Conservation (phyloP, 116 monocot genomes). For the Zostera marina region DNA sequence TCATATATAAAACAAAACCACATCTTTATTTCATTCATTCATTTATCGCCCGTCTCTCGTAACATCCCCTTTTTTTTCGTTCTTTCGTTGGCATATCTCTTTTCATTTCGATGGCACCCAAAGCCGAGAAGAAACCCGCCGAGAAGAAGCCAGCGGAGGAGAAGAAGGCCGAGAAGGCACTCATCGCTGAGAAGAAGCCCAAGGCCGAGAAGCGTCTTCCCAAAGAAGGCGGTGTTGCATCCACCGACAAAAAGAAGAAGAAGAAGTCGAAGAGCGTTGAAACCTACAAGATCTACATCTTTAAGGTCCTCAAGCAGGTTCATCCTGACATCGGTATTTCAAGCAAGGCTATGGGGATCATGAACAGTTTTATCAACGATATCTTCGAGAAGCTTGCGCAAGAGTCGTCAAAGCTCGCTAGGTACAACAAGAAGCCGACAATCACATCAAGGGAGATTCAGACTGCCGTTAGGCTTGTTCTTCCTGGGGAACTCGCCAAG, state of each 20-base stretch:
- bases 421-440: conserved; percentile 83
- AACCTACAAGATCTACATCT: conserved; percentile 22
- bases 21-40: too few species aligned
- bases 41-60: too few species aligned
- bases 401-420: conserved; percentile 37
- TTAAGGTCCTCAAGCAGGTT: conserved; percentile 25
- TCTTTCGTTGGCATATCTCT: too few species aligned
- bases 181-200: too few species aligned
- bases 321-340: conserved; percentile 81
- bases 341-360: conserved; percentile 84
- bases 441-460: conserved; percentile 84
- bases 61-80: too few species aligned
- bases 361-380: conserved; percentile 87
- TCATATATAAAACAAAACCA: too few species aligned
- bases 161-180: too few species aligned
- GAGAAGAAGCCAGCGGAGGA: too few species aligned
- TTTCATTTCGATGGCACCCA: too few species aligned
- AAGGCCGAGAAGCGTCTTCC: too few species aligned
- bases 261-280: conserved; percentile 10
- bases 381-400: conserved; percentile 77
- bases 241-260: conserved; percentile 1
- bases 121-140: too few species aligned
- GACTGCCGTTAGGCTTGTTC: conserved; percentile 67
- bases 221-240: too few species aligned
- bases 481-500: conserved; percentile 74